phyloP scores from a whole-genome alignment of 306 rosid genomes.

The Cicer judaicum region DNA sequence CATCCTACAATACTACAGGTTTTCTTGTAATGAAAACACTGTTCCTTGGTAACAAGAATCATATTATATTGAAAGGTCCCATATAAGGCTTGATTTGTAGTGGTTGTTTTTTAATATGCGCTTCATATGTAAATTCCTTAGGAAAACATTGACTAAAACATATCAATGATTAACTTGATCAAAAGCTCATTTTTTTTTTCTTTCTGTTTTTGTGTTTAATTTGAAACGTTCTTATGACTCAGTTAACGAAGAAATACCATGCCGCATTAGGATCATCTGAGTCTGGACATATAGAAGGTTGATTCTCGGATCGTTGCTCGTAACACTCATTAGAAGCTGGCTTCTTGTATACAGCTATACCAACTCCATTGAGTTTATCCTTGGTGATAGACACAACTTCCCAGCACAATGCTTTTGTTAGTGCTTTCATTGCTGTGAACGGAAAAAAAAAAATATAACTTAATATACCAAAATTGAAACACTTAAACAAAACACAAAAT shows the following conservation, averaged over 20 bases:
- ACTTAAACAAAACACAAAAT: slow-evolving; percentile 24
- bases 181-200: slow-evolving; percentile 22
- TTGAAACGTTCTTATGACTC: slow-evolving; percentile 6
- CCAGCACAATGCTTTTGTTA: slow-evolving; percentile 93
- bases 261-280: slow-evolving; percentile 91
- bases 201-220: background rate
- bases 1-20: too few species aligned
- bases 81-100: too few species aligned
- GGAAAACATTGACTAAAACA: background rate
- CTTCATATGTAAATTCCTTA: too few species aligned
- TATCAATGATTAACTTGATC: slow-evolving; percentile 24
- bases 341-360: slow-evolving; percentile 81
- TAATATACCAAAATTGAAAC: slow-evolving; percentile 11
- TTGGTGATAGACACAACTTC: slow-evolving; percentile 70
- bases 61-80: too few species aligned
- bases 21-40: too few species aligned
- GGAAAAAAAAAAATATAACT: slow-evolving; percentile 45
- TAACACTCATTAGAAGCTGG: slow-evolving; percentile 90
- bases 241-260: slow-evolving; percentile 61
- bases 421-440: slow-evolving; percentile 78
- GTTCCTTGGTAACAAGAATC: too few species aligned
- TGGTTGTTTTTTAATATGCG: too few species aligned
- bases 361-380: slow-evolving; percentile 82
- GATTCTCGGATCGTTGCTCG: slow-evolving; percentile 65
- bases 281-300: slow-evolving; percentile 76